A percentile compares a stretch with the other conserved stretches of the same genome.
These are phyloP conservation scores for Candida saitoana DNA, from an alignment of 805 yeast genomes.

Conservation along the genomic window DNA sequence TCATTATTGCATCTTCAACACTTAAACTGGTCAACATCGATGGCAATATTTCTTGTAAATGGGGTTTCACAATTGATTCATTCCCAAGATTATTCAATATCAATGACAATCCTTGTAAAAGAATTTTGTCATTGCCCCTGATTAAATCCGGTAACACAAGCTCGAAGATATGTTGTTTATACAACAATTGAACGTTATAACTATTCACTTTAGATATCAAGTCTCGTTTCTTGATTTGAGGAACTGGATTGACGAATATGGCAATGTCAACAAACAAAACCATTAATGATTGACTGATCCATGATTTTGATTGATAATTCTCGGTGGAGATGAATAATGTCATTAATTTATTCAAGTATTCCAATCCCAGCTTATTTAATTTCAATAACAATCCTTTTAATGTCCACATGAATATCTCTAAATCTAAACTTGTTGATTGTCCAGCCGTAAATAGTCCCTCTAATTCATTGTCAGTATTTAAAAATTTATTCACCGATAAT, in stretches of 20 bases:
- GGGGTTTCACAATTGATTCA: constrained; percentile 57
- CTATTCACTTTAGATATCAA: constrained; percentile 44
- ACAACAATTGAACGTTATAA: constrained; percentile 60
- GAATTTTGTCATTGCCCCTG: constrained; percentile 44
- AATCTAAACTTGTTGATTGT: constrained; percentile 13
- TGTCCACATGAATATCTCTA: constrained; percentile 67
- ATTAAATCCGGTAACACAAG: constrained; percentile 55
- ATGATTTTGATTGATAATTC: constrained; percentile 15
- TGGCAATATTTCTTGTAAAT: constrained; percentile 63
- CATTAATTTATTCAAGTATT: constrained; percentile 18
- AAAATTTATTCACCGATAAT: constrained; percentile 47
- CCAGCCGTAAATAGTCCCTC: neutral
- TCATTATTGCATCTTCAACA: constrained; percentile 39
- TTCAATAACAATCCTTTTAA: constrained; percentile 65
- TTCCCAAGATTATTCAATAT: constrained; percentile 66
- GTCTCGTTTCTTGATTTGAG: constrained; percentile 19
- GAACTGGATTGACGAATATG: constrained; percentile 47
- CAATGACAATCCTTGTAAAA: constrained; percentile 62
- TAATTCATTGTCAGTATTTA: constrained; percentile 9
- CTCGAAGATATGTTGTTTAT: constrained; percentile 77
- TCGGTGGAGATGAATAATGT: constrained; percentile 27
- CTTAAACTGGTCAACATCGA: constrained; percentile 62
- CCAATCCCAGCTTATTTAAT: constrained; percentile 39
- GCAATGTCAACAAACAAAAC: constrained; percentile 66
- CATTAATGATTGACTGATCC: constrained; percentile 52